Base-by-base conservation (phyloP, 2,329 filamentous ascomycete species). In the Aspergillus quadricinctus region DNA sequence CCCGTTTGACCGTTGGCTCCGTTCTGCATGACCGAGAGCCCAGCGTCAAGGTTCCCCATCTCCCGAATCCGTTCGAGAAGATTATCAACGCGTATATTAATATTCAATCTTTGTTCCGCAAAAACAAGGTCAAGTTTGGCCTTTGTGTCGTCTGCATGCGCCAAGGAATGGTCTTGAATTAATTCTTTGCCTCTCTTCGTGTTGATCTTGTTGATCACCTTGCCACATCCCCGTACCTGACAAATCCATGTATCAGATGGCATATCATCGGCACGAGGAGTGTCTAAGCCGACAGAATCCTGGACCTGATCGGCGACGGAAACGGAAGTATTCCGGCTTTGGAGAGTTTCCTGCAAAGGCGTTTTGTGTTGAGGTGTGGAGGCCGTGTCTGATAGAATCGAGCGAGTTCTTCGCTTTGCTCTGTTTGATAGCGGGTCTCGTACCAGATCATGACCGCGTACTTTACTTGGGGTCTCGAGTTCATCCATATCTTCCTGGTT, bases 51-150 rank as follows among this genome's bases (percentile, higher is more conserved):
- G 1, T 61, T 48, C 3, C 66, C 67, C 56, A 68, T 59, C 49
- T 66, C 67, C 49, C 64, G 66, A 54, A 74, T 74, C 7, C 66
- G 66, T 52, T 56, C 65, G 27, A 74, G 57, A 23, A 74, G 66
- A 55, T 72, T 63, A 53, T 66, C 66, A n/a, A 74, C 70, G 8
- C 65, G 65, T 2, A 66, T 54, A 50, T 66, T 66, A 29, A 72
- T 56, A 55, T 73, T 74, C 3, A 72, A 64, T 28, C 64, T 64
- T 48, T 73, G 68, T 49, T 74, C 72, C 0, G 71, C 64, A 64
- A 72, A 63, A 10, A 74, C 72, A 8, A 74, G 63, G 49, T 72
- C 69, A 3, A 74, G 51, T 52, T 72, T 73, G 11, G 68, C 64
- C 50, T 72, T 68, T 0, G 70, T 72, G 52, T 73, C 71, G 46